Base-by-base conservation (phyloP, 2,329 filamentous ascomycete species). In the Zarea fungicola region DNA sequence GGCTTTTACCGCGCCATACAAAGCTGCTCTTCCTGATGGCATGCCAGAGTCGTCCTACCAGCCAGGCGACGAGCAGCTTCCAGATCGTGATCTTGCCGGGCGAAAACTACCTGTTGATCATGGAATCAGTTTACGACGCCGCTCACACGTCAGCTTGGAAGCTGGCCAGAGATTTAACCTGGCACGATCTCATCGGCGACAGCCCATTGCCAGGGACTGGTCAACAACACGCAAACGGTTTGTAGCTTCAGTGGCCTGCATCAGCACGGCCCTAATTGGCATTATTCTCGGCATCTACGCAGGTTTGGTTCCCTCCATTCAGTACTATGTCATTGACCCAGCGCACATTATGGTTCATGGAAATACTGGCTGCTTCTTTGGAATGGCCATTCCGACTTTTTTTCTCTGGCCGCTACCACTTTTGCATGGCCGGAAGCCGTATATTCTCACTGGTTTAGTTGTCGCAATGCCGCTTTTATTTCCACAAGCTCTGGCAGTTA, bases 241-340 rank as follows among this genome's bases (percentile, higher is more conserved):
- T 52, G 77, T 81, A 21, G 87, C 87, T 4, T 65, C 74, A 4
- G 78, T 89, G 50, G 81, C 85, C 9, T 91, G 87, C 60, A 69
- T 85, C 55, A 89, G 86, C 56, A 89, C 86, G 6, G 81, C 83
- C 13, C 70, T 89, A 47, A 73, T 90, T 39, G 87, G 87, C 0
- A 69, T 87, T 22, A 71, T 89, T 19, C 70, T 88, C 50, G 87
- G 87, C 1, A 85, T 90, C 19, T 92, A 90, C 61, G 83, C 85
- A 48, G 87, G 87, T 3, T 77, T 89, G 56, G 85, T 89, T 1
- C 85, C 87, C n/a, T 80, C 82, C 4, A 87, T 91, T 22, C 86
- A 90, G 60, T 89, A 89, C 62, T 83, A 82, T 57, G 79, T 91
- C 54, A 81, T 81, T 21, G 85, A 90, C 57, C 74, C 83, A 52